These are phyloP conservation scores for Pseudonectria buxi DNA, from an alignment of 2,329 filamentous ascomycete genomes.

Conservation along the genomic window DNA sequence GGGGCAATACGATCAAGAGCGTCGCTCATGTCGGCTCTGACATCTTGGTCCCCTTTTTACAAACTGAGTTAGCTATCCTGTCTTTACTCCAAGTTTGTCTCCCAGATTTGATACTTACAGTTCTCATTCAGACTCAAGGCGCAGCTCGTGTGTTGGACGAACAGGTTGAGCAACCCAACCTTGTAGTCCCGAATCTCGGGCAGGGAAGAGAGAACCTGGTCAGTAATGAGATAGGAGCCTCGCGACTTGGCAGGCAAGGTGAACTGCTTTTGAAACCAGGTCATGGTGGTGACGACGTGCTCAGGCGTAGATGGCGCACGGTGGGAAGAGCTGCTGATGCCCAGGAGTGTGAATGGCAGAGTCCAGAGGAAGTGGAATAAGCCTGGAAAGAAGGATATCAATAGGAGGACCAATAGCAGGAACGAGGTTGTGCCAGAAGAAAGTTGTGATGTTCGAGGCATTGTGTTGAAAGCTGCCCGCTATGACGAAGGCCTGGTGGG, in stretches of 20 bases:
- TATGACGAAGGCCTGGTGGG: constrained; percentile 23
- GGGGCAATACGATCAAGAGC: constrained; percentile 86
- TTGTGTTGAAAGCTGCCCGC: constrained; percentile 20
- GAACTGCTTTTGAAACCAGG: constrained; percentile 82
- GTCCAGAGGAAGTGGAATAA: constrained; percentile 47
- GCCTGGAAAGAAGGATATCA: constrained; percentile 45
- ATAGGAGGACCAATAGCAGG: constrained; percentile 40
- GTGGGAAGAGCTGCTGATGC: constrained; percentile 26
- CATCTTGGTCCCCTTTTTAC: constrained; percentile 58
- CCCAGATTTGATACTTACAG: constrained; percentile 32
- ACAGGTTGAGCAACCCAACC: constrained; percentile 78
- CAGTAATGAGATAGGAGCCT: constrained; percentile 85
- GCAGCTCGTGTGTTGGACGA: constrained; percentile 92
- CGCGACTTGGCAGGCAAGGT: constrained; percentile 68
- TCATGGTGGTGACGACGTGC: constrained; percentile 40
- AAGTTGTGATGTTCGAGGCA: constrained; percentile 34
- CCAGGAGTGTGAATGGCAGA: constrained; percentile 37
- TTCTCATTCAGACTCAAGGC: constrained; percentile 93
- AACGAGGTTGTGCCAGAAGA: constrained; percentile 35
- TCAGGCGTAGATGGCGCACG: constrained; percentile 16
- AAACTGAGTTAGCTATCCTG: too few relatives aligned
- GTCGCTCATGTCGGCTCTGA: constrained; percentile 90
- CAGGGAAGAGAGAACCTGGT: constrained; percentile 61
- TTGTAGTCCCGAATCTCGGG: constrained; percentile 81
- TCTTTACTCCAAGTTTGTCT: constrained; percentile 30